Percentiles rank a stretch among this genome's conserved stretches.
Conservation (phyloP, 2,329 filamentous ascomycete species). For the Neofusicoccum kwambonambiense region DNA sequence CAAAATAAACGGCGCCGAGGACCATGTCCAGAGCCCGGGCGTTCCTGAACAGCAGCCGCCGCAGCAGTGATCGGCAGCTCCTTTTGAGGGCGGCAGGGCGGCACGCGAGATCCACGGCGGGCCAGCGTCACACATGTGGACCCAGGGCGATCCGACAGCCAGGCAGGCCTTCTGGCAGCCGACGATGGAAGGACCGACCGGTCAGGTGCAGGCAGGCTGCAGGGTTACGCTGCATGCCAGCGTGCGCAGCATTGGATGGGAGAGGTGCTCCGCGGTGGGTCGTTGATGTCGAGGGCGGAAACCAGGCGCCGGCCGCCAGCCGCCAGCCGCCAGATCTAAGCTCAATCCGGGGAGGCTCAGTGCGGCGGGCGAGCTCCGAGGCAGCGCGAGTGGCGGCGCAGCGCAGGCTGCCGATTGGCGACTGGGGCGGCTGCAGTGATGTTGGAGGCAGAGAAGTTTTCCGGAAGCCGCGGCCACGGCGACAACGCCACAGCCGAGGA, state of each 20-base stretch:
- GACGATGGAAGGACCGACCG: background rate
- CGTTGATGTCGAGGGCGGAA: background rate
- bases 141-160: conserved; percentile 1
- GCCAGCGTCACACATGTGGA: conserved; percentile 5
- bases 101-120: background rate
- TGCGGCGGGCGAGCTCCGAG: background rate
- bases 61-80: background rate
- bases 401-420: too few species aligned
- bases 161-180: background rate
- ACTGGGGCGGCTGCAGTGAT: background rate
- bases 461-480: too few species aligned
- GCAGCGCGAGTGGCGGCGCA: too few species aligned
- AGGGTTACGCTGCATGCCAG: too few species aligned
- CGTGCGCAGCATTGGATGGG: too few species aligned
- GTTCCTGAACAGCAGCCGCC: too few species aligned
- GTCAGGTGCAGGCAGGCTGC: background rate
- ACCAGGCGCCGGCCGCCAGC: too few species aligned
- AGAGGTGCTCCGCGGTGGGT: background rate
- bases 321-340: too few species aligned
- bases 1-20: too few species aligned
- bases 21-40: too few species aligned
- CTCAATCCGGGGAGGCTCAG: background rate
- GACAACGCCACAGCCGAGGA: too few species aligned
- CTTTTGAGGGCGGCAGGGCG: background rate
- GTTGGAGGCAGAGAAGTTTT: background rate